Percentiles rank a stretch among this genome's conserved stretches.
These are phyloP conservation scores for Durusdinium trenchii DNA, from an alignment of 73 alveolate genomes.

Conservation along the genomic window DNA sequence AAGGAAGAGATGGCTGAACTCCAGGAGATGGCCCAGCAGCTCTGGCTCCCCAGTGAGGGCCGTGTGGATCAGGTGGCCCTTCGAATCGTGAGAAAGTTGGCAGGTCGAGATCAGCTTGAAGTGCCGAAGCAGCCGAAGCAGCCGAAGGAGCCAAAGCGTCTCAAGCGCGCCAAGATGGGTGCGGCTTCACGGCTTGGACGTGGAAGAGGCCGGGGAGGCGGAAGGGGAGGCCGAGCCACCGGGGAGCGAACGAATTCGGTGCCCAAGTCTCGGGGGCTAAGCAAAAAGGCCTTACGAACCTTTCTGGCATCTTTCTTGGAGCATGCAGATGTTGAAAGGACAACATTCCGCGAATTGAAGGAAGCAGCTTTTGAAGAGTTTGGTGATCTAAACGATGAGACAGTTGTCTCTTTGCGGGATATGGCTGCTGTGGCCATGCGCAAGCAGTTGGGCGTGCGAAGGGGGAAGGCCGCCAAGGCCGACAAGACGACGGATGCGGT, in stretches of 20 bases:
- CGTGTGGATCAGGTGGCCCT: neutral
- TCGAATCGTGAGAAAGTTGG: constrained; percentile 2
- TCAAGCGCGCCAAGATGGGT: constrained; percentile 23
- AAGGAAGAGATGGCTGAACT: neutral
- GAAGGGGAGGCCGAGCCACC: neutral
- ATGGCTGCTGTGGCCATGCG: constrained; percentile 66
- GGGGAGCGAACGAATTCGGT: neutral
- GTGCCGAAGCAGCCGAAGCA: neutral
- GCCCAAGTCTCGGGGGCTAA: neutral
- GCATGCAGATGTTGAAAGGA: neutral
- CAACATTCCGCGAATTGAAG: neutral
- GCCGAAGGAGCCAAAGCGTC: neutral
- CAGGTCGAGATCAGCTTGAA: constrained; percentile 20
- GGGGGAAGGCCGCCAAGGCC: neutral
- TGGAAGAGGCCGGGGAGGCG: neutral
- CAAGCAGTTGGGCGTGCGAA: constrained; percentile 34
- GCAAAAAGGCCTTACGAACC: neutral
- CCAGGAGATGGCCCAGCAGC: neutral
- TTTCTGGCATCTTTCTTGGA: neutral
- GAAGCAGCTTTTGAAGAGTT: neutral
- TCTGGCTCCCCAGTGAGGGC: constrained; percentile 21
- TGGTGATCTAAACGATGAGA: neutral
- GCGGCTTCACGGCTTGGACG: constrained; percentile 27
- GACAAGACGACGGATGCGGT: neutral
- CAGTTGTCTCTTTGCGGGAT: neutral